Percentiles rank a stretch among this genome's conserved stretches.
Conservation (phyloP, 352 stramenopile genomes). For the Aphanomyces stellatus region DNA sequence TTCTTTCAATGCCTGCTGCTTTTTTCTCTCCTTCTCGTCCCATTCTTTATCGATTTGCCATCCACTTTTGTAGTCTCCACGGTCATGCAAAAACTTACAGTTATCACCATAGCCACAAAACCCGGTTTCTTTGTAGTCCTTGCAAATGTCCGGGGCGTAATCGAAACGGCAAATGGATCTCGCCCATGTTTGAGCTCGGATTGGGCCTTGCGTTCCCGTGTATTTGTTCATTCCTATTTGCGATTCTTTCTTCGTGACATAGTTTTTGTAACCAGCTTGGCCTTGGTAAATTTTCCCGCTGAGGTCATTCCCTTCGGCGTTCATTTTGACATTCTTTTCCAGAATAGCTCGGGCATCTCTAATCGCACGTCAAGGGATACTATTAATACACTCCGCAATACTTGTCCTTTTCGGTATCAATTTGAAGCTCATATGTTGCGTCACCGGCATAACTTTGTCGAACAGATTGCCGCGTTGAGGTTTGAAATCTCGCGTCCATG, state of each 20-base stretch:
- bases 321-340: conserved; percentile 68
- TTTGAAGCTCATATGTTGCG: conserved; percentile 76
- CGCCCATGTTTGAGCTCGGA: conserved; percentile 91
- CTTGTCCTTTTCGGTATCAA: conserved; percentile 72
- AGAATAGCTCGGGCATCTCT: conserved; percentile 70
- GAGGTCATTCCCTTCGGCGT: conserved; percentile 55
- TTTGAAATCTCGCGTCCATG: conserved; percentile 44
- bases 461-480: conserved; percentile 67
- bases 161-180: conserved; percentile 94
- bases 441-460: conserved; percentile 71
- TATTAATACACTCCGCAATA: too few relatives aligned
- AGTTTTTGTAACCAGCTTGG: conserved; percentile 81
- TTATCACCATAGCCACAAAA: conserved; percentile 97
- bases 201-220: conserved; percentile 88
- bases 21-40: conserved; percentile 87
- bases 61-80: conserved; percentile 96
- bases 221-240: conserved; percentile 87
- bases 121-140: conserved; percentile 99
- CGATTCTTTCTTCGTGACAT: conserved; percentile 80
- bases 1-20: conserved; percentile 56
- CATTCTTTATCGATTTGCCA: conserved; percentile 97
- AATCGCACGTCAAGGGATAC: background rate
- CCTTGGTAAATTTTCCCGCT: conserved; percentile 78
- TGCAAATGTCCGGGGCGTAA: conserved; percentile 97
- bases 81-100: conserved; percentile 98